A percentile compares a stretch with the other conserved stretches of the same genome.
phyloP scores from a whole-genome alignment of 140 eudicot genomes.

The Senecio squalidus region DNA sequence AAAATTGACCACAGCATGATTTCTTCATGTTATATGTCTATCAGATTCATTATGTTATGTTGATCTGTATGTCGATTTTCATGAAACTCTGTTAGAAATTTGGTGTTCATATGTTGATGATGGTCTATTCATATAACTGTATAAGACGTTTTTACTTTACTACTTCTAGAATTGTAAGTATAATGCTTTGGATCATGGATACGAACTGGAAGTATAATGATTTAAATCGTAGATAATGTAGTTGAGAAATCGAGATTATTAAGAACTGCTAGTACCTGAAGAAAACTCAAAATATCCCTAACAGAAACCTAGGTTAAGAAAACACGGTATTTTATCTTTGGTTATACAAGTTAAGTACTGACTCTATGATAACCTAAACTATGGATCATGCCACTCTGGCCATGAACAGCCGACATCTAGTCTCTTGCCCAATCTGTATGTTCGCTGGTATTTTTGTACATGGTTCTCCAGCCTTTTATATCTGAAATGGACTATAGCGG shows the following conservation, averaged over 20 bases:
- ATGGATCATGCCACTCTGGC: constrained; percentile 12
- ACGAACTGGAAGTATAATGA: not conserved
- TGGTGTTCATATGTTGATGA: not conserved
- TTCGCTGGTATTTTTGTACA: constrained; percentile 28
- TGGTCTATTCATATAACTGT: too few species aligned
- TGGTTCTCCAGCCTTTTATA: not conserved
- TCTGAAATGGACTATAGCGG: not conserved
- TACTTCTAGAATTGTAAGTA: not conserved
- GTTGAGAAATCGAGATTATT: not conserved
- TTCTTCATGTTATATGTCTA: too few species aligned
- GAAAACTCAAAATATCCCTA: not conserved
- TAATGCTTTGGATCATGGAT: not conserved
- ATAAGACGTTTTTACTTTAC: not conserved
- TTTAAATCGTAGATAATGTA: not conserved
- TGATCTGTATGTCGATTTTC: too few species aligned
- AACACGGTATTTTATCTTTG: constrained; percentile 19
- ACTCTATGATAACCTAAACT: constrained; percentile 19
- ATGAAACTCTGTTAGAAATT: too few species aligned
- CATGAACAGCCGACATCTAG: constrained; percentile 17
- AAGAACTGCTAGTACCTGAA: not conserved
- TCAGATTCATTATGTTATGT: too few species aligned
- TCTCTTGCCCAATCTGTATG: constrained; percentile 12
- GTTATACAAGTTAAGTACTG: constrained; percentile 21
- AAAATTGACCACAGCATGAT: too few species aligned
- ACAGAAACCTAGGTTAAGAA: constrained; percentile 1